Conservation (phyloP, 495 filamentous ascomycete species). For the Astrothelium macrocarpum region DNA sequence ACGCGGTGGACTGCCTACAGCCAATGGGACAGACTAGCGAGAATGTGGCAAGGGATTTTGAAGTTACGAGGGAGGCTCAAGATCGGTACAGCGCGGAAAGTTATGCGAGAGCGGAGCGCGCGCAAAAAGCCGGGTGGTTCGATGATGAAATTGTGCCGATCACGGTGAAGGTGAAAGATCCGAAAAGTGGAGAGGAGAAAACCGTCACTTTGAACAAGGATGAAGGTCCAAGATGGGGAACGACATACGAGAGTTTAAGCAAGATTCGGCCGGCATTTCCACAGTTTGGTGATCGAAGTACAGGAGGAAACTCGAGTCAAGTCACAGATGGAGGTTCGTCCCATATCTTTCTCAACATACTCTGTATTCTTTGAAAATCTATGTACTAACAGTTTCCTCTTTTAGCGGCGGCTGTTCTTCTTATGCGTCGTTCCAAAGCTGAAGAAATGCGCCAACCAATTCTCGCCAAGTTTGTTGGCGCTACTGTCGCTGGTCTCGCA, state of each 20-base stretch:
- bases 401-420: conserved; percentile 68
- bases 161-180: conserved; percentile 67
- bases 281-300: conserved; percentile 75
- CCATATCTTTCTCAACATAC: neutral
- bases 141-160: conserved; percentile 94
- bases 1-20: conserved; percentile 78
- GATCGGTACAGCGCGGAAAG: conserved; percentile 81
- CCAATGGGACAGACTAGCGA: conserved; percentile 97
- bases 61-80: conserved; percentile 66
- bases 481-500: conserved; percentile 79
- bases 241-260: conserved; percentile 65
- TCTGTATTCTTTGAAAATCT: neutral
- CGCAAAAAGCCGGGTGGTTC: conserved; percentile 88
- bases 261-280: conserved; percentile 93
- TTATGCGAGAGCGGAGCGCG: conserved; percentile 73
- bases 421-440: conserved; percentile 90
- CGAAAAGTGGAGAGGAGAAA: conserved; percentile 66
- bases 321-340: conserved; percentile 73
- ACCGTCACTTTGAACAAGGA: conserved; percentile 71
- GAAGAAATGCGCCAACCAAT: conserved; percentile 83
- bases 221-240: conserved; percentile 83
- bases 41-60: conserved; percentile 89
- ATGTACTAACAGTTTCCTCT: neutral
- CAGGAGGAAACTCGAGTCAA: conserved; percentile 92
- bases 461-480: conserved; percentile 86